These are phyloP conservation scores for Pestalotiopsis sp. DNA, from an alignment of 2,329 filamentous ascomycete species.

Conservation along the genomic window DNA sequence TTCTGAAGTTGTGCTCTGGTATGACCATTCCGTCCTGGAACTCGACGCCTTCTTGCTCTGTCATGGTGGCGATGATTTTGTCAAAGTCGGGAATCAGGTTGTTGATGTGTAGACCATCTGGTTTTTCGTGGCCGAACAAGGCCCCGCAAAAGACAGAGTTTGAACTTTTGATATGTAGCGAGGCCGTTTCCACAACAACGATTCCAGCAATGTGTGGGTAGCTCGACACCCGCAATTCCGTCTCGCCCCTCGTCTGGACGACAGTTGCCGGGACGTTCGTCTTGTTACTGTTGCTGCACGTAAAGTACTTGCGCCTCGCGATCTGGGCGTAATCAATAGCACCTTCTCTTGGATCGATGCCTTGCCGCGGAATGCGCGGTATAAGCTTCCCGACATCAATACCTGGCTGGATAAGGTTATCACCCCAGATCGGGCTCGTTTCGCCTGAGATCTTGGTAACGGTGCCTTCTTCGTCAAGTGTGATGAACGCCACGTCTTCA, in stretches of 20 bases:
- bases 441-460: conserved; percentile 74
- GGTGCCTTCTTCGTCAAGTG: conserved; percentile 75
- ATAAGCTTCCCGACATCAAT: conserved; percentile 79
- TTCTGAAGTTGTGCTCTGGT: conserved; percentile 92
- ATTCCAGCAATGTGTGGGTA: conserved; percentile 98
- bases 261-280: conserved; percentile 86
- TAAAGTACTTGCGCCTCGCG: conserved; percentile 75
- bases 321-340: conserved; percentile 80
- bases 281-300: conserved; percentile 75
- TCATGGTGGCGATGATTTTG: conserved; percentile 77
- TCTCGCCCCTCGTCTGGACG: conserved; percentile 69
- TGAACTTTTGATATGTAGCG: conserved; percentile 82
- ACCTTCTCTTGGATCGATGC: conserved; percentile 69
- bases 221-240: conserved; percentile 83
- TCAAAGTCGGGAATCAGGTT: conserved; percentile 87
- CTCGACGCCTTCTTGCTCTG: conserved; percentile 81
- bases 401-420: conserved; percentile 65
- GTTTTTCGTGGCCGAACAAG: conserved; percentile 85
- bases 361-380: conserved; percentile 78
- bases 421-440: conserved; percentile 85
- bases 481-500: conserved; percentile 82
- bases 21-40: conserved; percentile 94
- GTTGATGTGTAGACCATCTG: conserved; percentile 78
- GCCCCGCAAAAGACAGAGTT: conserved; percentile 94
- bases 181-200: conserved; percentile 82